Base-by-base conservation (phyloP, 1,284 basidiomycete species). In the Acaromyces ingoldii region DNA sequence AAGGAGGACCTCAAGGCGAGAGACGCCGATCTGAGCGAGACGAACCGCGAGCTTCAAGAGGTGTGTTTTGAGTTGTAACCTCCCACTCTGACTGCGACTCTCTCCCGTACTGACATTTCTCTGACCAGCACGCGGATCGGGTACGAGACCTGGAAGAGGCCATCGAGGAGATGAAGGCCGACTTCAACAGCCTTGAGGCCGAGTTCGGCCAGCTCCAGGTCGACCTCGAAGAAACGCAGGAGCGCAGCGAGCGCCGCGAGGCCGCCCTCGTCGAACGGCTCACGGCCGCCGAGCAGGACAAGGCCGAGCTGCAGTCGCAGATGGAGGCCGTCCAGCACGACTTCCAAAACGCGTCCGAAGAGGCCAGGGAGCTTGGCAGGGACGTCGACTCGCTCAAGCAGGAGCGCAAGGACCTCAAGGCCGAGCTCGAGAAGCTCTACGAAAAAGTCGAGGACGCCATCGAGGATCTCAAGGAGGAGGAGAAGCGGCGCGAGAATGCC, bases 21-120 rank as follows among this genome's bases (percentile, higher is more conserved):
- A 40, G 74, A 74, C 17, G 68, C 57, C 13, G 80, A 81, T 47
- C 70, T 81, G 5, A 72, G 76, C 4, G 72, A 75, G 19, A 72
- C 77, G n/a, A 80, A 81, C 59, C 76, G 78, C 53, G 78, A 88
- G 36, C 84, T 89, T 50, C 82, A 58, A 19, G 80, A 19, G 81
- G 82, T 36, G 85, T 28, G n/a, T n/a, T n/a, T n/a, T n/a, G n/a
- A n/a, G n/a, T n/a, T n/a, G n/a, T n/a, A n/a, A n/a, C n/a, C n/a
- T n/a, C n/a, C n/a, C n/a, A n/a, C n/a, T n/a, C n/a, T n/a, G n/a
- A n/a, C n/a, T n/a, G n/a, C n/a, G n/a, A n/a, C n/a, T n/a, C n/a
- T n/a, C n/a, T n/a, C n/a, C n/a, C n/a, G n/a, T n/a, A n/a, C 29
- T 30, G 29, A 30, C 29, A 13, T 30, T 30, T n/a, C 29, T 30